Percentiles rank a stretch among this genome's conserved stretches.
Evolutionary conservation across 208 protist genomes (phyloP).

Genomic region (Acanthamoeba healyi): DNA sequence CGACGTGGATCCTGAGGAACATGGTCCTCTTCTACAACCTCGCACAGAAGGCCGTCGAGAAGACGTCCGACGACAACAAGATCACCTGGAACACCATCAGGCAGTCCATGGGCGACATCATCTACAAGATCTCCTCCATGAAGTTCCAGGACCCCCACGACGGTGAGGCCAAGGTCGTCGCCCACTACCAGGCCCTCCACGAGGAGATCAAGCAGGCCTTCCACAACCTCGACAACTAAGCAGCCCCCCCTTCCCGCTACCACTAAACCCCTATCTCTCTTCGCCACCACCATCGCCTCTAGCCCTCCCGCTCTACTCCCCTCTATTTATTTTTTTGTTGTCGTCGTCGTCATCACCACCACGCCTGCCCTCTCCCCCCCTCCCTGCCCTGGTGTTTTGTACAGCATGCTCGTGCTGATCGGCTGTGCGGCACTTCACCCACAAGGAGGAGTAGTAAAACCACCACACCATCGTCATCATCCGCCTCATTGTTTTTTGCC

Average conservation of each 20-base stretch:
- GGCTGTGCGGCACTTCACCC: neutral
- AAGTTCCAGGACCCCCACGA: slow-evolving; percentile 91
- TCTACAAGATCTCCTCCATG: slow-evolving; percentile 89
- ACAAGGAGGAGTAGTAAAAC: neutral
- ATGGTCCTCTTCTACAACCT: slow-evolving; percentile 98
- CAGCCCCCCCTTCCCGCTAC: neutral
- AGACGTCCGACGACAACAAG: slow-evolving; percentile 93
- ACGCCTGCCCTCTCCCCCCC: neutral
- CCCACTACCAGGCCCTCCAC: slow-evolving; percentile 81
- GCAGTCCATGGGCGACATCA: slow-evolving; percentile 84
- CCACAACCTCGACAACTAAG: slow-evolving; percentile 86
- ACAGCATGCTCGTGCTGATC: slow-evolving; percentile 10
- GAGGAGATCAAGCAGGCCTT: slow-evolving; percentile 89
- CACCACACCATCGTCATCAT: neutral
- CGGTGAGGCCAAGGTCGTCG: slow-evolving; percentile 85
- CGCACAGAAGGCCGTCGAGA: slow-evolving; percentile 93
- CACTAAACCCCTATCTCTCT: neutral
- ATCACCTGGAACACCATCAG: slow-evolving; percentile 96
- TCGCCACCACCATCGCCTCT: neutral
- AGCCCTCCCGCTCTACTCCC: slow-evolving; percentile 5
- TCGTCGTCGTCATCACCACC: neutral
- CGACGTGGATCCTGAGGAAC: slow-evolving; percentile 98
- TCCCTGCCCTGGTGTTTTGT: neutral
- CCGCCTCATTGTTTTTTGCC: no score
- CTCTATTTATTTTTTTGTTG: neutral